Evolutionary conservation across 306 rosid species (phyloP).

Genomic region (Luffa acutangula): DNA sequence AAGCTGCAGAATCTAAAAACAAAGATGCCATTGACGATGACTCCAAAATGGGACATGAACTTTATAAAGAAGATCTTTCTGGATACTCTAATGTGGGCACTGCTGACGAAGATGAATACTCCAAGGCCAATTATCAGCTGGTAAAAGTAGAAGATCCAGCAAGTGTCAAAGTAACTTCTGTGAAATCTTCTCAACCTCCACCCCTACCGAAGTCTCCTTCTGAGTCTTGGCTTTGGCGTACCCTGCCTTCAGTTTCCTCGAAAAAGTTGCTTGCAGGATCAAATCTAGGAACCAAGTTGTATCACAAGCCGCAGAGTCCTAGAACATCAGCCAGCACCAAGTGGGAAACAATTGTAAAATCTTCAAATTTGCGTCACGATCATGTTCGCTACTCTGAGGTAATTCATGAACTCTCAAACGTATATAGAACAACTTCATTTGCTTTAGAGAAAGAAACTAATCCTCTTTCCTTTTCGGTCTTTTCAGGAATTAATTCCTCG

Average conservation of each 20-base stretch:
- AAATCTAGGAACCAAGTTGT: slow-evolving; percentile 20
- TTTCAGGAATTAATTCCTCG: slow-evolving; percentile 62
- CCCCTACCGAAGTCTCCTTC: slow-evolving; percentile 92
- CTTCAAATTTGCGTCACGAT: slow-evolving; percentile 56
- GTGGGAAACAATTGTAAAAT: slow-evolving; percentile 95
- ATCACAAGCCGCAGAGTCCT: slow-evolving; percentile 28
- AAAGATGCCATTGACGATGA: slow-evolving; percentile 24
- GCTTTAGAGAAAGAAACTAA: slow-evolving; percentile 5
- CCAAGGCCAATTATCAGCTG: slow-evolving; percentile 19
- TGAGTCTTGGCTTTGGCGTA: slow-evolving; percentile 91
- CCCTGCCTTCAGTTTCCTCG: slow-evolving; percentile 46
- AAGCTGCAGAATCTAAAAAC: slow-evolving; percentile 4
- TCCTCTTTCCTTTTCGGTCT: not conserved
- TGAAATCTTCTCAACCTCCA: slow-evolving; percentile 46
- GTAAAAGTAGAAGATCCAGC: slow-evolving; percentile 19
- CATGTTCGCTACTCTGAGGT: slow-evolving; percentile 88
- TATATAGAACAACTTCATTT: not conserved
- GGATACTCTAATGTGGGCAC: not conserved
- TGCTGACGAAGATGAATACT: slow-evolving; percentile 19
- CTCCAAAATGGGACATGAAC: not conserved
- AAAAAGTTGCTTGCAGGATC: slow-evolving; percentile 24
- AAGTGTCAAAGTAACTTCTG: slow-evolving; percentile 15
- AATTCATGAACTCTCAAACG: slow-evolving; percentile 15
- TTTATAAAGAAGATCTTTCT: not conserved
- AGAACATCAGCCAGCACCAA: slow-evolving; percentile 37